Evolutionary conservation across 2,329 filamentous ascomycete species (phyloP).

Genomic region (Stagonosporopsis rhizophila): DNA sequence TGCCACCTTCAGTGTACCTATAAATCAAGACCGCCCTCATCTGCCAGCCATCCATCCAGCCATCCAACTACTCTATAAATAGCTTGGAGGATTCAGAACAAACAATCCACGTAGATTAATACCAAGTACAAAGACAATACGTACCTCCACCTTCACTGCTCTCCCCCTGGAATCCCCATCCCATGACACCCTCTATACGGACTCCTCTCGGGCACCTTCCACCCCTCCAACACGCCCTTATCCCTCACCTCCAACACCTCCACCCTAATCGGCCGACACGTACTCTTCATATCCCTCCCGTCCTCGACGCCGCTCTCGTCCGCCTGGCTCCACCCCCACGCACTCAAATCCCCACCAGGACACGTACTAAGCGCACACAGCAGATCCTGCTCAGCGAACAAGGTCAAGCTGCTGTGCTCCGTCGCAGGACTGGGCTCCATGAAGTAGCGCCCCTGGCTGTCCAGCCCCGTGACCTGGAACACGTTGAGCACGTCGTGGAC

Average conservation of each 20-base stretch:
- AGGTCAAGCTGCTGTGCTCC: constrained; percentile 65
- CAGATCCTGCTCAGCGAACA: constrained; percentile 80
- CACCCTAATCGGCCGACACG: constrained; percentile 76
- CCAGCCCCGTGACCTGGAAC: constrained; percentile 83
- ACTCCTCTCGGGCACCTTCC: constrained; percentile 67
- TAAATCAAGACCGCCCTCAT: too few relatives aligned
- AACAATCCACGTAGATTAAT: too few relatives aligned
- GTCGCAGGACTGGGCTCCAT: constrained; percentile 60
- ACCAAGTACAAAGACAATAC: too few relatives aligned
- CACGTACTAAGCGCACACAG: constrained; percentile 73
- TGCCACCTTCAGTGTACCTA: too few relatives aligned
- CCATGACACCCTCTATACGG: constrained; percentile 73
- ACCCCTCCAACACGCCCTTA: constrained; percentile 54
- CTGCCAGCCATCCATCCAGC: too few relatives aligned
- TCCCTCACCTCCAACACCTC: constrained; percentile 72
- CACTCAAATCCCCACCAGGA: constrained; percentile 79
- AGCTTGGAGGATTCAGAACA: too few relatives aligned
- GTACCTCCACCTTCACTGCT: constrained; percentile 20
- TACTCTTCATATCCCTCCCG: constrained; percentile 62
- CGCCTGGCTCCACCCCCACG: constrained; percentile 75
- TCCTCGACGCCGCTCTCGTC: constrained; percentile 54
- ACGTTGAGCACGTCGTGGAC: constrained; percentile 87
- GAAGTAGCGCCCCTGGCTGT: constrained; percentile 58
- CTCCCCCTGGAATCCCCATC: constrained; percentile 59
- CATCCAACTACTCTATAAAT: too few relatives aligned